Conservation (phyloP, 345 rosid genomes). For the Ceriops tagal region DNA sequence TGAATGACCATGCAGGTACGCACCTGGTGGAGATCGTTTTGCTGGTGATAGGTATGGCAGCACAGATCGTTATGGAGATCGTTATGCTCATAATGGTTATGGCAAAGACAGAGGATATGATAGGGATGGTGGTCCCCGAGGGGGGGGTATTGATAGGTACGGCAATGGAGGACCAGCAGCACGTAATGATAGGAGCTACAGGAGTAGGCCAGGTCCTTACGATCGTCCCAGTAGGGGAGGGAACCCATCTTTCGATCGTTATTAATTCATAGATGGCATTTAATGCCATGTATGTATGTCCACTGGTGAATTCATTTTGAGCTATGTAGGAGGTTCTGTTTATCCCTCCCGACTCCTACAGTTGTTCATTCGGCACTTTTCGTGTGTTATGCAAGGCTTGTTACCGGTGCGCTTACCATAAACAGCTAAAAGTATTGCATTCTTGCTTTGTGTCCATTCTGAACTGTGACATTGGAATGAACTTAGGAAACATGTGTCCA, state of each 20-base stretch:
- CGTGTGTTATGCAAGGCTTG: no score
- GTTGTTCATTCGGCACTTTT: no score
- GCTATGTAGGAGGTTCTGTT: background rate
- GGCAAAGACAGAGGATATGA: slow-evolving; percentile 72
- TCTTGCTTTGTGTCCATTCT: no score
- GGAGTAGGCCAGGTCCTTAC: slow-evolving; percentile 70
- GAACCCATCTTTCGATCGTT: slow-evolving; percentile 77
- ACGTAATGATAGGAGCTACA: slow-evolving; percentile 61
- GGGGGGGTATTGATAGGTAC: slow-evolving; percentile 63
- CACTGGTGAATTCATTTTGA: no score
- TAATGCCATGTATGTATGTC: background rate
- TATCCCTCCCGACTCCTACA: no score
- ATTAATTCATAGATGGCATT: slow-evolving; percentile 23
- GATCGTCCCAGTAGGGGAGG: slow-evolving; percentile 78
- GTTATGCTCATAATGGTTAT: slow-evolving; percentile 61
- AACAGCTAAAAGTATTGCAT: no score
- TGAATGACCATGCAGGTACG: slow-evolving; percentile 49
- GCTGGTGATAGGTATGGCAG: slow-evolving; percentile 61
- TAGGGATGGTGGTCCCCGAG: slow-evolving; percentile 61
- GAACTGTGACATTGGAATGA: no score
- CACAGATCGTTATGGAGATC: slow-evolving; percentile 77
- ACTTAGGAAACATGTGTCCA: no score
- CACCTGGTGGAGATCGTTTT: slow-evolving; percentile 67
- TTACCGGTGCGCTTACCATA: no score
- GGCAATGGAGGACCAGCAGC: slow-evolving; percentile 67